Evolutionary conservation across 345 rosid species (phyloP), one percentile per base, ranked within the genome.

Genomic region (Aquilaria malaccensis): DNA sequence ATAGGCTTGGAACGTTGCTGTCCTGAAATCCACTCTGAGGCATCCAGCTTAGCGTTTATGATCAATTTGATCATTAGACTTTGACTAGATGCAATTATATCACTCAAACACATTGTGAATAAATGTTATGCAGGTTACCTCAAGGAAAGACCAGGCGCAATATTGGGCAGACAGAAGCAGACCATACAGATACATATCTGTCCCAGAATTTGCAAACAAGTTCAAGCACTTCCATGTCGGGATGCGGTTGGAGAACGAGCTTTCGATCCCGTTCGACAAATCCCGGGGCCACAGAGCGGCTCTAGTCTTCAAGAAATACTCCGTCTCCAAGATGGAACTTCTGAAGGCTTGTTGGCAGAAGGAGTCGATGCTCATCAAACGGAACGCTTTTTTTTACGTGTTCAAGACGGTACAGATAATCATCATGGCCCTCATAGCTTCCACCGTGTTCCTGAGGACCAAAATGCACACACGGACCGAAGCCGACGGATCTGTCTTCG

Each of bases 101-200:
- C 22, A 22, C 22, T 22, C 33, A 14, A 50, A 30, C 47, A 49
- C 15, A 33, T 15, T 14, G 48, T 58, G 32, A 47, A 13, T 33
- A 56, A 37, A 37, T 33, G 6, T 46, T 43, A 62, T 14, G 56
- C 77, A 93, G 98, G 97, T 90, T 59, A 83, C 92, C 2, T 94
- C 96, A 56, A 87, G 63, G 68, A 94, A 90, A 74, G 97, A 94
- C 75, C 97, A 90, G 70, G 89, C 84, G 60, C 99, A 90, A 59
- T 94, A 90, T 53, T 89, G 96, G 97, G 77, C 72, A 30, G 83
- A 87, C 59, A 77, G 64, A 55, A 76, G 30, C 51, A 80, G 61
- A 55, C 92, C 90, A 5, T 90, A 90, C 78, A 73, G 77, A 62
- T 94, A 74, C 74, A 65, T 84, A 30, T 15, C 91, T 50, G 95